Evolutionary conservation across 768 basidiomycete genomes (phyloP), one percentile per base, ranked within the genome.

Genomic region (Pulveroboletus sp.): DNA sequence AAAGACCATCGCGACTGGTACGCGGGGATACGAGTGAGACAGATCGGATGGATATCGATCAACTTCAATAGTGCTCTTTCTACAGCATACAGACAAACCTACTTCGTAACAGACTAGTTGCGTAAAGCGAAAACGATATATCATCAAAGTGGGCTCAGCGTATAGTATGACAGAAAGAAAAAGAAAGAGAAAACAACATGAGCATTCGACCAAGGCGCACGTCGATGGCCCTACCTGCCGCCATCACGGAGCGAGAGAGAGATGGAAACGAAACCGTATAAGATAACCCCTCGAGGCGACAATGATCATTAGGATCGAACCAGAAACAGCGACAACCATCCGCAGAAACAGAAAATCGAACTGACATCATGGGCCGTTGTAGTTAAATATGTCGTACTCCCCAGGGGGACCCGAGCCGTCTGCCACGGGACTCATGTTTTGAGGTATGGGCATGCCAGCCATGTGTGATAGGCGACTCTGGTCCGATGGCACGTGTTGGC

Each of bases 361-460:
- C 24, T 50, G 49, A 46, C 43, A 52, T 63, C 63, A 70, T 71
- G 66, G 73, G 49, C 71, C 70, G 57, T 68, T 72, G 78, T 82
- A 84, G 61, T 78, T 80, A 64, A 82, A 80, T 54, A 81, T 67
- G 54, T 82, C 81, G 57, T 79, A 77, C 48, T 83, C 82, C 58
- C 62, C 71, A 46, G 61, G 50, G 49, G 52, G 46, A 41, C 68
- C 70, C 47, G 69, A 64, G 59, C 70, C 71, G 59, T 79, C 79
- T 58, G 62, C 62, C 48, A 69, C 65, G 50, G 73, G 70, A 47
- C 62, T 68, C 54, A 72, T 71, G 59, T 73, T 71, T 66, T 73
- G 73, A 43, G 76, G 76, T 13, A 64, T 72, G 53, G 80, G 74
- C 39, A 81, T 82, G 40, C 66, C 71, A 31, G 76, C 73, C 76